These are phyloP conservation scores for Phialophora verrucosa DNA, from an alignment of 2,329 filamentous ascomycete genomes.

Conservation along the genomic window DNA sequence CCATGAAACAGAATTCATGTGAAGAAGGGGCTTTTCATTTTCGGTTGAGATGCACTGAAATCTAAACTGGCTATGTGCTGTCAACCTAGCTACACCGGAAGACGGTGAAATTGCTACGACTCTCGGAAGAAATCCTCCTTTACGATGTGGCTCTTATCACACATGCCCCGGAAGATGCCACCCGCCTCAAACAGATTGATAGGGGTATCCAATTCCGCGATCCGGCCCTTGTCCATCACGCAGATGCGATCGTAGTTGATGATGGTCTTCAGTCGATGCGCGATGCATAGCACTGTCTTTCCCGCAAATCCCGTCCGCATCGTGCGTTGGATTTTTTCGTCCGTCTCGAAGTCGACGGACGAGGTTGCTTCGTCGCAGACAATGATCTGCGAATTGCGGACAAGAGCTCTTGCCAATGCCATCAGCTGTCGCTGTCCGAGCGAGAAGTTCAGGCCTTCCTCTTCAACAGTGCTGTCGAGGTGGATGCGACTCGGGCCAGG, in stretches of 20 bases:
- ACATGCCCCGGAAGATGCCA: conserved; percentile 89
- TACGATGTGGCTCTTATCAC: conserved; percentile 79
- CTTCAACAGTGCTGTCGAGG: conserved; percentile 84
- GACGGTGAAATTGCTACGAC: conserved; percentile 12
- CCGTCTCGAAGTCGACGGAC: conserved; percentile 93
- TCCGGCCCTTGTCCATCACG: conserved; percentile 89
- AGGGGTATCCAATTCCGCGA: conserved; percentile 85
- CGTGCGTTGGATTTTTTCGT: conserved; percentile 90
- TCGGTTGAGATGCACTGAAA: conserved; percentile 3
- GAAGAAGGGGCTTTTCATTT: conserved; percentile 1
- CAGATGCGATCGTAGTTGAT: conserved; percentile 94
- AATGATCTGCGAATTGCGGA: conserved; percentile 86
- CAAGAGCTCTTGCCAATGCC: conserved; percentile 88
- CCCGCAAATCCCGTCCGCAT: conserved; percentile 85
- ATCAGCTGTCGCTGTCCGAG: conserved; percentile 94
- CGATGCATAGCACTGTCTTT: conserved; percentile 89
- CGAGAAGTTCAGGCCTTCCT: conserved; percentile 95
- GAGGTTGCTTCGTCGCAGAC: conserved; percentile 96
- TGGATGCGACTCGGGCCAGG: conserved; percentile 64
- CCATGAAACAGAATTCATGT: conserved; percentile 2
- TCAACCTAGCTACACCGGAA: neutral
- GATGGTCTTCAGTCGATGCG: conserved; percentile 89
- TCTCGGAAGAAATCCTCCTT: conserved; percentile 46
- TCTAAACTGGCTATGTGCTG: neutral
- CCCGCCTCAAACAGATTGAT: conserved; percentile 72